Base-by-base conservation (phyloP, 2,329 filamentous ascomycete genomes). In the Pezicula radicicola region DNA sequence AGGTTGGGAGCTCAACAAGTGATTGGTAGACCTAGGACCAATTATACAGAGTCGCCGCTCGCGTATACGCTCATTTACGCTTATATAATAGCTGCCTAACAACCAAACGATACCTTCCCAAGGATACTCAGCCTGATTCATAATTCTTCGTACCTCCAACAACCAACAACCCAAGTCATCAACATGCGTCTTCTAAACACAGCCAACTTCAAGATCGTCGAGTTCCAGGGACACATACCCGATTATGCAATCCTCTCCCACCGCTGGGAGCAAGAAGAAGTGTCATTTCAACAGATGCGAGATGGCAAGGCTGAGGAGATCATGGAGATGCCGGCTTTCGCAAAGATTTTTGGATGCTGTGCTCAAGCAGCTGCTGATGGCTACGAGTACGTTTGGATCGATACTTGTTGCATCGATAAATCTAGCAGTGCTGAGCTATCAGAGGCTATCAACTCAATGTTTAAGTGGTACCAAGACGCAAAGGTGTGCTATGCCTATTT, bases 181-280 rank as follows among this genome's bases (percentile, higher is more conserved):
- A 6, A 30, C 4, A 40, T n/a, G 37, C n/a, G 37, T 6, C 37
- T 40, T 13, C 7, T 40, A 40, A 6, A 12, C 8, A 19, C 18
- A 16, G 9, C 8, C 18, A 40, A 8, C 3, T 3, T 19, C n/a
- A 4, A 6, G 3, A 8, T 40, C 8, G 37, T 16, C 5, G 37
- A 40, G 18, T 40, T 40, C 9, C 4, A 19, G 15, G 37, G 15
- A 40, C 7, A 3, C 8, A 28, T 40, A 6, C 49, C 50, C 70
- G 71, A 41, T 21, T 74, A 73, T 43, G 70, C 69, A 7, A 72
- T 72, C 40, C 64, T 74, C 12, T 72, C 70, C 0, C 71, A 73
- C 48, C 67, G 65, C 2, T 72, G 70, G 70, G 63, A 60, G 2
- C 43, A 55, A 19, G 60, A 64, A 16, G 69, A 70, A 51, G 60